Evolutionary conservation across 305 asterid genomes (phyloP), one percentile per base, ranked within the genome.

Genomic region (Fraxinus sp.): DNA sequence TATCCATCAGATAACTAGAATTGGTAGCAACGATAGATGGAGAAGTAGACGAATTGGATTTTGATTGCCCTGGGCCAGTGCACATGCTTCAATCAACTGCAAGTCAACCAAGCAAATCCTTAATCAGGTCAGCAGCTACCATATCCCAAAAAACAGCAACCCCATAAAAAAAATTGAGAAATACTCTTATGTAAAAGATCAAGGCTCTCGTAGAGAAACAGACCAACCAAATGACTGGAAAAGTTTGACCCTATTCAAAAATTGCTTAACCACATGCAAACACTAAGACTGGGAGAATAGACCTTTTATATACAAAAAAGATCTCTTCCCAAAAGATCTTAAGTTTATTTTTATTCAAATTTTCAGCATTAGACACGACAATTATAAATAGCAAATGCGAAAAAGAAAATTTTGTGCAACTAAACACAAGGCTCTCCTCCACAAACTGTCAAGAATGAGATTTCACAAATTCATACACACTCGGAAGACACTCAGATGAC

Each of bases 51-150:
- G 78, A 80, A 62, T 68, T 81, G 30, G 79, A 70, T 70, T 77
- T 79, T 79, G 83, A 68, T 64, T 41, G 79, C 75, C 85, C 82
- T 62, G 37, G 79, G 43, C 83, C 87, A 83, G 87, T 75, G 87
- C 85, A 81, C 83, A 85, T 70, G 82, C 81, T 83, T 84, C 79
- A 82, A 57, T 83, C 82, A 87, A 80, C 91, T 85, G 86, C 85
- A 78, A 30, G 71, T 35, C 86, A 84, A 84, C 84, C 68, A 68
- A 77, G 24, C 37, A n/a, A 24, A 76, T n/a, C 59, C 26, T 28
- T 20, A 18, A 35, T 78, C 72, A 83, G 22, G 74, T 81, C 22
- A 82, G 41, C 18, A 62, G 24, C 20, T 28, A 52, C 70, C 46
- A 68, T 76, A 33, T 78, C 22, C 3, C 2, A 33, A 46, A 3